Evolutionary conservation across 2,329 filamentous ascomycete genomes (phyloP), one percentile per base, ranked within the genome.

Genomic region (Colletotrichum aenigma): DNA sequence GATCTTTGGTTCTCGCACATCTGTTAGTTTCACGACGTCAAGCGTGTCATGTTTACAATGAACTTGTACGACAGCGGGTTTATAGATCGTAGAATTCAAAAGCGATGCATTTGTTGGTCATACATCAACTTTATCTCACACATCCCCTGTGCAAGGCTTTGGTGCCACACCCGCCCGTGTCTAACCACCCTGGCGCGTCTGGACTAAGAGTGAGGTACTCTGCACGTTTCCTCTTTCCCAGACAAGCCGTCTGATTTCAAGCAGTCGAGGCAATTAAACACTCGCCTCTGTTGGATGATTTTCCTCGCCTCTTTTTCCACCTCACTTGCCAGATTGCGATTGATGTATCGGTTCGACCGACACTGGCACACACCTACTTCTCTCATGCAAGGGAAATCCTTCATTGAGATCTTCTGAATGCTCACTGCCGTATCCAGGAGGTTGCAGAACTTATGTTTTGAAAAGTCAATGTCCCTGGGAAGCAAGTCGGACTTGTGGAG

Each of bases 251-350:
- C 21, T 16, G 60, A 71, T 60, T 75, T 76, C 30, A 78, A 26
- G 56, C 77, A 78, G 43, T 77, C 74, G 8, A 77, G 76, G 38
- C 76, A 78, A 18, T 76, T 76, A 18, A 78, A 77, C 24, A 65
- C 67, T 10, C 62, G 36, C 32, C 71, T 36, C 30, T 73, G 58
- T 28, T 76, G 70, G 21, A 70, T 72, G 43, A 78, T 74, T 28
- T 67, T 68, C 12, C 15, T 32, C n/a, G 66, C 76, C 34, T 74
- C 77, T 18, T 61, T 55, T 48, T 70, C 64, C 3, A 77, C 58
- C 56, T 73, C 64, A 7, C 24, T 24, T 2, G 56, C 61, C 38
- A 78, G 18, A 52, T 70, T 66, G 9, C 52, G 48, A 26, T 56
- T 60, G 15, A 48, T 21, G 30, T 77, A 70, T 36, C 58, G 48